These are phyloP conservation scores for Ogataea siamensis DNA, from an alignment of 805 yeast species.

Conservation along the genomic window DNA sequence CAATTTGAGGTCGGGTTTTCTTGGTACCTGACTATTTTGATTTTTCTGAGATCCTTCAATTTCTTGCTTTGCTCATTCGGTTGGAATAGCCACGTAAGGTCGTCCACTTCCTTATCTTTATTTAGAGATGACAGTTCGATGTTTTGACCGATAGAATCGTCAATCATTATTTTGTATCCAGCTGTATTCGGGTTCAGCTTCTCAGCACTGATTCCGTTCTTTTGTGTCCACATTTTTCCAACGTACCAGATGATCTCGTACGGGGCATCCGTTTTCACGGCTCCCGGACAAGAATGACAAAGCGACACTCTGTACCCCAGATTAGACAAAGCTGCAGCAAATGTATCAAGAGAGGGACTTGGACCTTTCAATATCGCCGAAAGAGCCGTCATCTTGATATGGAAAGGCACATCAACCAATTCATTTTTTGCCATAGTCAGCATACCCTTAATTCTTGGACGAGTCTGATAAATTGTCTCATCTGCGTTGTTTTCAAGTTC, in stretches of 20 bases:
- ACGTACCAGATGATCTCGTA: slow-evolving; percentile 76
- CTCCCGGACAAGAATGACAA: slow-evolving; percentile 85
- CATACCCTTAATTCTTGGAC: slow-evolving; percentile 89
- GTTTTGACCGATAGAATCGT: slow-evolving; percentile 36
- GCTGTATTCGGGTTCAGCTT: slow-evolving; percentile 49
- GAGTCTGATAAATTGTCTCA: slow-evolving; percentile 67
- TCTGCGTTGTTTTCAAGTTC: slow-evolving; percentile 49
- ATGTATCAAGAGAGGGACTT: slow-evolving; percentile 72
- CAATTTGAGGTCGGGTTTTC: slow-evolving; percentile 91
- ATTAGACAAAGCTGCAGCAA: slow-evolving; percentile 80
- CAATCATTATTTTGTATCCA: slow-evolving; percentile 57
- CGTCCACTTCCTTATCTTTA: slow-evolving; percentile 25
- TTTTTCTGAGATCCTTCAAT: slow-evolving; percentile 60
- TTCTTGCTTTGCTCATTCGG: slow-evolving; percentile 55
- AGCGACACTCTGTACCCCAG: slow-evolving; percentile 79
- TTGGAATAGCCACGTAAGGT: slow-evolving; percentile 52
- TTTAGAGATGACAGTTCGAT: slow-evolving; percentile 34
- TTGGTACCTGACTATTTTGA: slow-evolving; percentile 84
- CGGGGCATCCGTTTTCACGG: slow-evolving; percentile 88
- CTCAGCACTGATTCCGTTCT: slow-evolving; percentile 39
- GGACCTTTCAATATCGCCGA: slow-evolving; percentile 77
- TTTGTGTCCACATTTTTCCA: slow-evolving; percentile 58
- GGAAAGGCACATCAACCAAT: slow-evolving; percentile 64
- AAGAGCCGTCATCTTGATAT: slow-evolving; percentile 74
- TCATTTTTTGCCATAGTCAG: slow-evolving; percentile 78